phyloP scores from a whole-genome alignment of 1,139 yeast genomes.

The Suhomyces anneliseae region DNA sequence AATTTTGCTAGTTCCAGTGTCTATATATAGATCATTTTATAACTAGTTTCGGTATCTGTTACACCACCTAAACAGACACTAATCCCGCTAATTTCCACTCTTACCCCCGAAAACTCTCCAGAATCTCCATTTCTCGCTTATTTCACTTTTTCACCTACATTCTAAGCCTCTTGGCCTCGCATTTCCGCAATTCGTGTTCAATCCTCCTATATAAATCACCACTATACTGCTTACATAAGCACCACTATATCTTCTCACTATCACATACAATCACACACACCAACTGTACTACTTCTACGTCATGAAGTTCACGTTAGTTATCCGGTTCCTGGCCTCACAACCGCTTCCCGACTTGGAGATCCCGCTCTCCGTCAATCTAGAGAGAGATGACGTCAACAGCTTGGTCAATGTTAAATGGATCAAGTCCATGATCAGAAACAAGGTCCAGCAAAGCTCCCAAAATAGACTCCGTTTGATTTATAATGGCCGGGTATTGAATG shows the following conservation, averaged over 20 bases:
- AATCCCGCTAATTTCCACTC: no score
- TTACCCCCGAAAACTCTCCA: no score
- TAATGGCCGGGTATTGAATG: conserved; percentile 70
- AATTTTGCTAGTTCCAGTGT: no score
- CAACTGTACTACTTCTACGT: neutral
- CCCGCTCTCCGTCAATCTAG: conserved; percentile 32
- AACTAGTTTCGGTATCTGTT: no score
- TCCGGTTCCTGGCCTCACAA: conserved; percentile 32
- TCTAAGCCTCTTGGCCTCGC: no score
- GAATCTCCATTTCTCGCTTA: no score
- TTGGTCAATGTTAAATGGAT: conserved; percentile 34
- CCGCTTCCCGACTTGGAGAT: conserved; percentile 30
- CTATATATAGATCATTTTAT: no score
- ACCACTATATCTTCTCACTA: neutral
- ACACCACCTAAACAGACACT: no score
- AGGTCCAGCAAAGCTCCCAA: conserved; percentile 27
- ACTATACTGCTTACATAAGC: neutral
- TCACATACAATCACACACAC: neutral
- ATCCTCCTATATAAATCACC: no score
- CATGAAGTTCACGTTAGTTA: conserved; percentile 24
- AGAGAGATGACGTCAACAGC: conserved; percentile 32
- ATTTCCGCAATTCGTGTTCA: no score
- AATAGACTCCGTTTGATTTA: conserved; percentile 69
- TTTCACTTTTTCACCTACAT: no score
- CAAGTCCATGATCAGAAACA: conserved; percentile 29